Base-by-base conservation (phyloP, 164 flowering plant species). In the Macadamia integrifolia region DNA sequence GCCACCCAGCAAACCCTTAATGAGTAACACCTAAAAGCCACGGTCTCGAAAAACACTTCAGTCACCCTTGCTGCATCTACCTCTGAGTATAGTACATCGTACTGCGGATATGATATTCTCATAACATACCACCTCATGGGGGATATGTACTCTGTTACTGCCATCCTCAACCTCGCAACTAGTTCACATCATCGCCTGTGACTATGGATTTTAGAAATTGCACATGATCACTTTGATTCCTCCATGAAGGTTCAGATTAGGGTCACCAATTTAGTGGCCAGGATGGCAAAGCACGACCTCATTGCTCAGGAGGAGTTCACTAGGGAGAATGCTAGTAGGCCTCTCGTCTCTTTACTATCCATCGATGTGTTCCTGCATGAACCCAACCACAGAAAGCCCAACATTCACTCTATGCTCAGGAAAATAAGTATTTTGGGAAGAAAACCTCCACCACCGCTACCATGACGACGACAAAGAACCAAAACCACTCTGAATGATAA, bases 241-340 rank as follows among this genome's bases (percentile, higher is more conserved):
- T 78, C 80, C 0, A 76, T 73, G 82, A 75, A 64, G 68, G 98
- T 90, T 69, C 95, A 87, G 76, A 67, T 74, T 61, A 2, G 18
- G 31, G 82, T 90, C 35, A 94, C 84, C 17, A 77, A 78, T 58
- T 77, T 88, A 75, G 86, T 88, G 60, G 70, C 89, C 23, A 75
- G 72, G 50, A 82, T 92, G 91, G 91, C 92, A 1, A 85, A 73
- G 50, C 61, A 73, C 18, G 84, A 83, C 60, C 58, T 64, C 0
- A 18, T 2, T 18, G 83, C 82, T 3, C 86, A 76, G 75, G 96
- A 88, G 78, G 90, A 82, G 32, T 87, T 92, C 40, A 89, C 83
- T 28, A 77, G 81, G 66, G 88, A 84, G 69, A 87, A 90, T 53
- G 88, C 77, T 31, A 81, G 79, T 17, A 78, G 83, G 68, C 87